Conservation (phyloP, 2,329 filamentous ascomycete genomes). For the Colletotrichum sp. region DNA sequence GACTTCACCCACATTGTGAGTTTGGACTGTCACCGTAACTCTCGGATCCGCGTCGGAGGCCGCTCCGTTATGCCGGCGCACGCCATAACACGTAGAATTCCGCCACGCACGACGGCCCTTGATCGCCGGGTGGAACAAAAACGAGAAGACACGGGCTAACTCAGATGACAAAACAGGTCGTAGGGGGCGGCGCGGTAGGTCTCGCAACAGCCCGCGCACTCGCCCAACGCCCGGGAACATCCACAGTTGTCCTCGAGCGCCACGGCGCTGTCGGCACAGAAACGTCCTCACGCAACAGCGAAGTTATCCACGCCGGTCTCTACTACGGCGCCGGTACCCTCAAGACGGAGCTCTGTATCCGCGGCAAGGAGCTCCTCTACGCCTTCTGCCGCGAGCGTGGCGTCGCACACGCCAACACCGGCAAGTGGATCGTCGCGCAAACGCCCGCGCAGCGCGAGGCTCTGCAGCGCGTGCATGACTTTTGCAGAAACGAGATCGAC, state of each 20-base stretch:
- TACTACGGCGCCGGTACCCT: constrained; percentile 82
- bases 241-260: constrained; percentile 81
- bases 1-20: constrained; percentile 54
- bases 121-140: background rate
- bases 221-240: constrained; percentile 63
- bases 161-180: constrained; percentile 42
- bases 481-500: constrained; percentile 41
- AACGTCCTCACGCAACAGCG: constrained; percentile 88
- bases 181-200: constrained; percentile 73
- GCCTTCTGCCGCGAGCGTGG: constrained; percentile 69
- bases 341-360: constrained; percentile 84
- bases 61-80: background rate
- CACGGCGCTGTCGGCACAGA: constrained; percentile 80
- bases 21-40: background rate
- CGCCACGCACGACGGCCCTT: background rate
- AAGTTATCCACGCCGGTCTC: constrained; percentile 95
- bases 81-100: background rate
- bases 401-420: constrained; percentile 76
- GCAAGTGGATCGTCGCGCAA: constrained; percentile 97
- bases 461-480: constrained; percentile 54
- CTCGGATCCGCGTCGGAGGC: background rate
- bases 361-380: constrained; percentile 80
- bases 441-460: constrained; percentile 71
- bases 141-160: background rate
- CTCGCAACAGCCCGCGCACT: constrained; percentile 79